Conservation (phyloP, 2,329 filamentous ascomycete genomes). For the Cercospora sp. region DNA sequence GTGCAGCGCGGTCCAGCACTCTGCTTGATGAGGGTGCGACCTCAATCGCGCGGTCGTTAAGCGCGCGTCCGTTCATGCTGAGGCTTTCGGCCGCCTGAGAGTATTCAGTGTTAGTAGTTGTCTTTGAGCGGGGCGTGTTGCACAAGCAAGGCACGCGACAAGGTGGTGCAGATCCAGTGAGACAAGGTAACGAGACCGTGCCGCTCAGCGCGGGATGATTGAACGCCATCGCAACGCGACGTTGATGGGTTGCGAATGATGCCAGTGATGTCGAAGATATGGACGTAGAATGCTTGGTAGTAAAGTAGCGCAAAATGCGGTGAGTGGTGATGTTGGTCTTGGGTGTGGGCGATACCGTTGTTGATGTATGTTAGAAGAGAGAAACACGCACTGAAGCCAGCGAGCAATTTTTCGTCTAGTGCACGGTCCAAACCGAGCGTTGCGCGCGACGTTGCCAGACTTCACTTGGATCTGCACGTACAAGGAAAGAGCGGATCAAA, state of each 20-base stretch:
- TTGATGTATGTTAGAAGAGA: conserved; percentile 4
- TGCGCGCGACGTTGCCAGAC: conserved; percentile 6
- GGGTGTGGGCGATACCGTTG: not conserved
- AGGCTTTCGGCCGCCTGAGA: conserved; percentile 87
- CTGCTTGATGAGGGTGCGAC: conserved; percentile 97
- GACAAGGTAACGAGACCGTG: conserved; percentile 15
- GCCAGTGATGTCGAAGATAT: not conserved
- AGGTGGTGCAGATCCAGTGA: conserved; percentile 18
- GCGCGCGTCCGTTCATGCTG: conserved; percentile 97
- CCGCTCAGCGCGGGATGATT: conserved; percentile 11
- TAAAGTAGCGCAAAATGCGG: not conserved
- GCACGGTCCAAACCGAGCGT: conserved; percentile 14
- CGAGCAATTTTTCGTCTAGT: conserved; percentile 10
- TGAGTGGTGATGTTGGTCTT: not conserved
- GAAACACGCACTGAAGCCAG: conserved; percentile 11
- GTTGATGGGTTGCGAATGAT: conserved; percentile 1
- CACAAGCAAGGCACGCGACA: conserved; percentile 21
- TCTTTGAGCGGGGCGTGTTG: conserved; percentile 8
- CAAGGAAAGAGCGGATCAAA: conserved; percentile 29
- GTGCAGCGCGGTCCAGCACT: conserved; percentile 90
- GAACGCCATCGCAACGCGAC: conserved; percentile 12
- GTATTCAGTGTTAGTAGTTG: conserved; percentile 17
- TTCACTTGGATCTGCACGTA: conserved; percentile 17
- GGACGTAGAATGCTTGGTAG: not conserved
- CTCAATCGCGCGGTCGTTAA: conserved; percentile 99